Evolutionary conservation across 1,139 yeast genomes (phyloP).

Genomic region (Lizanozyma gosingica): DNA sequence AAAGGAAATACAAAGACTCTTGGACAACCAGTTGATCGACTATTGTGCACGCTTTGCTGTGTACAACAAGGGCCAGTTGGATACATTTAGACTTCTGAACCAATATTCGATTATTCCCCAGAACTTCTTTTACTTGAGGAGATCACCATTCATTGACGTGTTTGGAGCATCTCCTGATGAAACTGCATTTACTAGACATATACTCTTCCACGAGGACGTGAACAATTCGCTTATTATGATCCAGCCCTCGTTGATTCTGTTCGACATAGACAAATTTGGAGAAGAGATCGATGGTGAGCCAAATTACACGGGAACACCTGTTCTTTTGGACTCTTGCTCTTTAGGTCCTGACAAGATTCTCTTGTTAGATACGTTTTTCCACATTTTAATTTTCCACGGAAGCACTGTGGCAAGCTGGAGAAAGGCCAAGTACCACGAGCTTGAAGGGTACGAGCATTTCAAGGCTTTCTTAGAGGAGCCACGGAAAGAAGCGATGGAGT

Average conservation of each 20-base stretch:
- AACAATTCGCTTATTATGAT: conserved; percentile 63
- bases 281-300: conserved; percentile 25
- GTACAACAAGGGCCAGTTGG: conserved; percentile 67
- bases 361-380: conserved; percentile 67
- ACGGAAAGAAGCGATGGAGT: conserved; percentile 58
- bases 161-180: conserved; percentile 79
- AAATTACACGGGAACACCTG: conserved; percentile 43
- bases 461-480: conserved; percentile 55
- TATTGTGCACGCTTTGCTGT: conserved; percentile 85
- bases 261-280: conserved; percentile 47
- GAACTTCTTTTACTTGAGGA: conserved; percentile 61
- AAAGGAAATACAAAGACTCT: conserved; percentile 71
- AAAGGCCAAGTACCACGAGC: conserved; percentile 56
- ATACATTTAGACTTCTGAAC: conserved; percentile 69
- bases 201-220: conserved; percentile 59
- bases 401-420: conserved; percentile 64
- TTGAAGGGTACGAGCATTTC: conserved; percentile 55
- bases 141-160: conserved; percentile 62
- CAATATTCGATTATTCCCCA: conserved; percentile 74
- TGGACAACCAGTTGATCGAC: conserved; percentile 77
- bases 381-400: conserved; percentile 63
- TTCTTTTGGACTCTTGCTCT: conserved; percentile 59
- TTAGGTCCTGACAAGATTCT: conserved; percentile 53
- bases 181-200: conserved; percentile 59
- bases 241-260: conserved; percentile 64